Conservation (phyloP, 768 basidiomycete species). For the Tremella fuciformis region DNA sequence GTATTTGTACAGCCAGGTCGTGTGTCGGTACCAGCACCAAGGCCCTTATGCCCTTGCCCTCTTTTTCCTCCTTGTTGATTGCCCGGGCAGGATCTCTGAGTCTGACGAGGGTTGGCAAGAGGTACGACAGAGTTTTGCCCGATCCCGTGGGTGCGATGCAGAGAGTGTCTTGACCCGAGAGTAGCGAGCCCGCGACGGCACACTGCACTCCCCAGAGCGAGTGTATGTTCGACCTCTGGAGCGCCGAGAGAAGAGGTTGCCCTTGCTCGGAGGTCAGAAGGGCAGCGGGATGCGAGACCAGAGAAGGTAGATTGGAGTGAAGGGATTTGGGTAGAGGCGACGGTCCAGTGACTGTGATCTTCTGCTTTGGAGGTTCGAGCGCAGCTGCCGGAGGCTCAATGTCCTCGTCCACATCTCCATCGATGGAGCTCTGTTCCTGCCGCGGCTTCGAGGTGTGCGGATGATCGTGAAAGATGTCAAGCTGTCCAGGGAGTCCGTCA, state of each 20-base stretch:
- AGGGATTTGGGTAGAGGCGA: conserved; percentile 45
- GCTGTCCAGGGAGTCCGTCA: conserved; percentile 59
- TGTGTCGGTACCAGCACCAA: conserved; percentile 86
- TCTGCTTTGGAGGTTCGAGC: conserved; percentile 43
- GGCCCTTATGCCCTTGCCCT: conserved; percentile 66
- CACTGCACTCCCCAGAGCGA: conserved; percentile 48
- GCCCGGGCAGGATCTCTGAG: conserved; percentile 40
- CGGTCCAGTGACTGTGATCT: conserved; percentile 45
- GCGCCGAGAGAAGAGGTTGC: conserved; percentile 25
- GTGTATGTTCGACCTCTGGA: conserved; percentile 26
- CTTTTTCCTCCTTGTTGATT: conserved; percentile 32
- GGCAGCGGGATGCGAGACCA: conserved; percentile 20
- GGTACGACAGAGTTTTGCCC: conserved; percentile 91
- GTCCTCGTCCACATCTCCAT: conserved; percentile 38
- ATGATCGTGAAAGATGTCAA: conserved; percentile 88
- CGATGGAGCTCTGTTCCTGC: conserved; percentile 35
- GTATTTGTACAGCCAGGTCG: conserved; percentile 92
- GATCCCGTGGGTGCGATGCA: conserved; percentile 97
- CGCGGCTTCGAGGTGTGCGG: conserved; percentile 36
- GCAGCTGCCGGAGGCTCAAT: conserved; percentile 18
- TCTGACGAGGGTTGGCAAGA: conserved; percentile 69
- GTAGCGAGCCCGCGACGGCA: conserved; percentile 37
- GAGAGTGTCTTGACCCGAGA: conserved; percentile 68
- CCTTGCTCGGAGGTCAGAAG: conserved; percentile 22
- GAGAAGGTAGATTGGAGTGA: conserved; percentile 37